A percentile compares a stretch with the other conserved stretches of the same genome.
Conservation (phyloP, 2,329 filamentous ascomycete species). For the Pezicula neosporulosa region DNA sequence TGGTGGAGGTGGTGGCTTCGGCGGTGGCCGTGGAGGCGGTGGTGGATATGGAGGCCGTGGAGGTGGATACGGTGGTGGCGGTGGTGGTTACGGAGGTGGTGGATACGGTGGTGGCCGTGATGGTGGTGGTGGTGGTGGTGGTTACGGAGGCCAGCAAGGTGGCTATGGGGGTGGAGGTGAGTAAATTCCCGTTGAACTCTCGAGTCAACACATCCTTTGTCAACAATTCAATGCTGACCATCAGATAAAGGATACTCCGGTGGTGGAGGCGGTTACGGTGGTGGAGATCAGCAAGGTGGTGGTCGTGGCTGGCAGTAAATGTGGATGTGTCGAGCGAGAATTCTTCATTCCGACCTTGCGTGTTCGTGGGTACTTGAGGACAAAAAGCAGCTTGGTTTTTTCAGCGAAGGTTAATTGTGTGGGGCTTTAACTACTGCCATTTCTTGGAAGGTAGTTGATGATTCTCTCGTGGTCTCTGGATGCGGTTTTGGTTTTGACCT, state of each 20-base stretch:
- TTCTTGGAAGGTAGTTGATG: constrained; percentile 14
- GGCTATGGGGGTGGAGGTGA: constrained; percentile 19
- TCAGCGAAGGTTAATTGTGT: constrained; percentile 30
- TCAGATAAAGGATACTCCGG: constrained; percentile 20
- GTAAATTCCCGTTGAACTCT: constrained; percentile 3
- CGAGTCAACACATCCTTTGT: constrained; percentile 1
- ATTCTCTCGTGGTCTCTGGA: constrained; percentile 29
- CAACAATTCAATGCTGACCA: constrained; percentile 13
- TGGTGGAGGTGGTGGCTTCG: constrained; percentile 39
- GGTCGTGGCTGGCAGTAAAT: constrained; percentile 21
- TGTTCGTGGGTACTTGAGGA: constrained; percentile 22
- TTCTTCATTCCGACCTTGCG: constrained; percentile 24
- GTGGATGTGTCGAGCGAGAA: constrained; percentile 10
- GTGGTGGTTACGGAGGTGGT: constrained; percentile 30
- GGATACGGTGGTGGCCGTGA: constrained; percentile 28
- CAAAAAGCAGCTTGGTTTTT: constrained; percentile 29
- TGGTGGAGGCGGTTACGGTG: constrained; percentile 23
- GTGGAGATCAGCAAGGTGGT: constrained; percentile 23
- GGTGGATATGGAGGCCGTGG: constrained; percentile 53
- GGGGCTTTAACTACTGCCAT: constrained; percentile 19
- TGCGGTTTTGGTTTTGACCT: constrained; percentile 25
- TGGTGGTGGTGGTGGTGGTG: constrained; percentile 29
- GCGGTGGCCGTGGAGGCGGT: constrained; percentile 33
- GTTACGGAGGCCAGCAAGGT: constrained; percentile 30
- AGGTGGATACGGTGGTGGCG: constrained; percentile 26